A percentile compares a stretch with the other conserved stretches of the same genome.
These are phyloP conservation scores for Xylaria sp. DNA, from an alignment of 2,329 filamentous ascomycete genomes.

Conservation along the genomic window DNA sequence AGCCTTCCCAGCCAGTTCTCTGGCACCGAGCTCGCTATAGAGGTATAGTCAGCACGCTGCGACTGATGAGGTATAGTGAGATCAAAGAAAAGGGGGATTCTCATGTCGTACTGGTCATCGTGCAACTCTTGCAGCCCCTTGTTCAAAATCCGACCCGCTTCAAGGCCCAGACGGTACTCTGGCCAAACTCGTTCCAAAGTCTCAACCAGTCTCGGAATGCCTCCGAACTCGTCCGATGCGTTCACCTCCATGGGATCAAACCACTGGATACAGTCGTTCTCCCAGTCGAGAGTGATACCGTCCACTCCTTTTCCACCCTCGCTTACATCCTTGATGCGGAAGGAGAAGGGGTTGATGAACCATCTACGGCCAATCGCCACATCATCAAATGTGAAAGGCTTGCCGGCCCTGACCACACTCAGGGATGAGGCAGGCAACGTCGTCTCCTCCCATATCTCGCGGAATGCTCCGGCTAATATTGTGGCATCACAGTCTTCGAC, in stretches of 20 bases:
- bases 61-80: not conserved
- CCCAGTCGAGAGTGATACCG: conserved; percentile 54
- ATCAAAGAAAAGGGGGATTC: not conserved
- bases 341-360: conserved; percentile 60
- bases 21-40: conserved; percentile 47
- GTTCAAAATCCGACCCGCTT: conserved; percentile 42
- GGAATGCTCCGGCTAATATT: conserved; percentile 53
- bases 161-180: conserved; percentile 44
- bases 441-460: conserved; percentile 60
- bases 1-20: conserved; percentile 51
- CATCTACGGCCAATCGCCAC: conserved; percentile 49
- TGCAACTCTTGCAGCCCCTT: conserved; percentile 45
- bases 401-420: conserved; percentile 50
- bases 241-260: conserved; percentile 47
- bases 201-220: conserved; percentile 53
- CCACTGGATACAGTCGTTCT: conserved; percentile 56
- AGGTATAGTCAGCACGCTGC: not conserved
- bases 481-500: conserved; percentile 49
- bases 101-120: conserved; percentile 42
- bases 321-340: conserved; percentile 40
- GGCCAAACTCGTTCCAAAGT: conserved; percentile 57
- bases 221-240: conserved; percentile 41
- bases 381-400: conserved; percentile 54
- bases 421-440: conserved; percentile 44
- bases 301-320: conserved; percentile 38